Percentiles rank a stretch among this genome's conserved stretches.
These are phyloP conservation scores for Fonsecaea erecta DNA, from an alignment of 2,329 filamentous ascomycete species.

Conservation along the genomic window DNA sequence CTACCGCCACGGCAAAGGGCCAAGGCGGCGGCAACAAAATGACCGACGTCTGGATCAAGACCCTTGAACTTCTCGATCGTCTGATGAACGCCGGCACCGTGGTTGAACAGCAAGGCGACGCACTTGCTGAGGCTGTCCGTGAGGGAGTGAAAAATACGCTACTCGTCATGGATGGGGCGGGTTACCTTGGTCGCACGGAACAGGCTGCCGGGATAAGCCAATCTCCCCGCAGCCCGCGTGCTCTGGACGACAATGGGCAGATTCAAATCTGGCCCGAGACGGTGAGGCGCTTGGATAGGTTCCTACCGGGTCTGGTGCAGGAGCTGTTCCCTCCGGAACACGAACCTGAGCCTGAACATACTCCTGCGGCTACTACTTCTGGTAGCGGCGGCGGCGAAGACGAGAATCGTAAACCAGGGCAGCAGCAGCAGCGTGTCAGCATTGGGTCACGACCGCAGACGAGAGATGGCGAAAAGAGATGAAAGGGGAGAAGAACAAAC, in stretches of 20 bases:
- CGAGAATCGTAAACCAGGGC: slow-evolving; percentile 11
- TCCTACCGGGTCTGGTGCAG: slow-evolving; percentile 62
- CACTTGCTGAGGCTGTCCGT: slow-evolving; percentile 87
- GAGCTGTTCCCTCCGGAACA: slow-evolving; percentile 34
- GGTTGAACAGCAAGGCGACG: slow-evolving; percentile 29
- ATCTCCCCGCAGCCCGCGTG: neutral
- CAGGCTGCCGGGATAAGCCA: slow-evolving; percentile 9
- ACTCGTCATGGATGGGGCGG: slow-evolving; percentile 90
- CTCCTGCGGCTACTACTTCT: neutral
- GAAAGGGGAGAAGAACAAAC: neutral
- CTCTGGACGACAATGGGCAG: slow-evolving; percentile 45
- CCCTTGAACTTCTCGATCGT: slow-evolving; percentile 92
- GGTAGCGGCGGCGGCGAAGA: neutral
- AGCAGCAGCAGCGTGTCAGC: neutral
- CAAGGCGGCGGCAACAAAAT: slow-evolving; percentile 52
- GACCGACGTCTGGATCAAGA: slow-evolving; percentile 82
- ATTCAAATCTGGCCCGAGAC: slow-evolving; percentile 66
- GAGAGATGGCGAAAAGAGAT: slow-evolving; percentile 9
- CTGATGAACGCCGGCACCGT: slow-evolving; percentile 74
- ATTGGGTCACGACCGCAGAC: slow-evolving; percentile 10
- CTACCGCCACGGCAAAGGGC: neutral
- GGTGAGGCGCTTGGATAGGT: slow-evolving; percentile 62
- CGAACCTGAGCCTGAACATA: neutral
- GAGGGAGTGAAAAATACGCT: slow-evolving; percentile 96
- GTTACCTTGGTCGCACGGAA: slow-evolving; percentile 63